Conservation (phyloP, 345 rosid species). For the Hirschfeldia incana region DNA sequence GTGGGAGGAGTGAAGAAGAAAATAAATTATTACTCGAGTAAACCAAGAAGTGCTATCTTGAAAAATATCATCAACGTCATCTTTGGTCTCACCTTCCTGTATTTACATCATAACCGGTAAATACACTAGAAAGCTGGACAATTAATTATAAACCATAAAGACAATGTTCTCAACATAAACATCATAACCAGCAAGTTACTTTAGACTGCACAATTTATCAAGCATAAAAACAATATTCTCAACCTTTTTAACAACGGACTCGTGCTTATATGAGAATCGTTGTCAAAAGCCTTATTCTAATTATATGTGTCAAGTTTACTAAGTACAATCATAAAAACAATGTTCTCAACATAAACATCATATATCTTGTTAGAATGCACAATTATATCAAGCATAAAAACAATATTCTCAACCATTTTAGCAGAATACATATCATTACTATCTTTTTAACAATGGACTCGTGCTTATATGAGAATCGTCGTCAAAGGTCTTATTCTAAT, state of each 20-base stretch:
- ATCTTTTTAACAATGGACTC: not conserved
- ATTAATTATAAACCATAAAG: not conserved
- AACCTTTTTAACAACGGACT: not conserved
- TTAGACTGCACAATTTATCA: not conserved
- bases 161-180: not conserved
- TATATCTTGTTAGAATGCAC: not conserved
- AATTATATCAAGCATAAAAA: not conserved
- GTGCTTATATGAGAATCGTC: not conserved
- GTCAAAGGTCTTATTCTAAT: not conserved
- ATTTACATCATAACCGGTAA: not conserved
- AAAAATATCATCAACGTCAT: constrained; percentile 69
- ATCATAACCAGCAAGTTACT: not conserved
- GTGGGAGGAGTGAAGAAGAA: not conserved
- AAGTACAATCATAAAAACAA: not conserved
- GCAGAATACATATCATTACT: not conserved
- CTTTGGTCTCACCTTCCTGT: constrained; percentile 74
- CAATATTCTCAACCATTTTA: not conserved
- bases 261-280: not conserved
- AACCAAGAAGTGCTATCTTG: constrained; percentile 59
- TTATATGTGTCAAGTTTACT: not conserved
- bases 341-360: not conserved
- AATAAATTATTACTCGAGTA: constrained; percentile 59
- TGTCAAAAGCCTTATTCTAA: not conserved
- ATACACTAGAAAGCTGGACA: constrained; percentile 2
- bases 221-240: too few species aligned